Conservation (phyloP, 495 filamentous ascomycete species). For the Annulohypoxylon bovei region DNA sequence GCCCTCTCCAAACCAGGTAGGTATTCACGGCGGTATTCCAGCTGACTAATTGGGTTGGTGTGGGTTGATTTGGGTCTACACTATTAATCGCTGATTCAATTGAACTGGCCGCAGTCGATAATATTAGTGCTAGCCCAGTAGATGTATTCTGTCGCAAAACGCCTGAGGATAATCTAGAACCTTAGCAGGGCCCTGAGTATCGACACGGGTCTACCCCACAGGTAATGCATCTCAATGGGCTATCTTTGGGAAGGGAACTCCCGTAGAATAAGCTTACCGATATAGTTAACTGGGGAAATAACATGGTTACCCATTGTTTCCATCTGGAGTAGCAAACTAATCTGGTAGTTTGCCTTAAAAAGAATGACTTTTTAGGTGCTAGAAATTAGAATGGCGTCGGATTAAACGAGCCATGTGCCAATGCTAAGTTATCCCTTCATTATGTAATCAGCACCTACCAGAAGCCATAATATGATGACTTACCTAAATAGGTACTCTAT, state of each 20-base stretch:
- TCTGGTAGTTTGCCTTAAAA: no score
- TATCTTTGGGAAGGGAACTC: no score
- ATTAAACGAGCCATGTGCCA: no score
- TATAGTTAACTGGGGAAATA: constrained; percentile 41
- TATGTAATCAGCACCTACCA: no score
- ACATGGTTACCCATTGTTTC: no score
- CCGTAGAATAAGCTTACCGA: constrained; percentile 31
- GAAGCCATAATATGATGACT: no score
- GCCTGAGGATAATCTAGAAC: constrained; percentile 40
- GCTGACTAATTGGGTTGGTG: constrained; percentile 37
- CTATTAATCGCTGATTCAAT: constrained; percentile 23
- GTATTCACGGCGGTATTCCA: constrained; percentile 34
- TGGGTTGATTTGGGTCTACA: constrained; percentile 29
- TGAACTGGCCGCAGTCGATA: constrained; percentile 36
- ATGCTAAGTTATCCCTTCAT: no score
- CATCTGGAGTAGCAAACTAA: no score
- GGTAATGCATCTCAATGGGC: constrained; percentile 44
- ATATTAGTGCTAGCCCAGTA: constrained; percentile 31
- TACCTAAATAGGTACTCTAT: no score
- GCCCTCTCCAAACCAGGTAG: constrained; percentile 34
- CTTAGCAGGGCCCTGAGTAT: constrained; percentile 15
- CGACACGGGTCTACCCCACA: constrained; percentile 37
- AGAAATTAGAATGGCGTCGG: no score
- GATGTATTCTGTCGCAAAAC: constrained; percentile 40
- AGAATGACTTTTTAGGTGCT: no score